Conservation (phyloP, 352 stramenopile species). For the Phytophthora tubulina region DNA sequence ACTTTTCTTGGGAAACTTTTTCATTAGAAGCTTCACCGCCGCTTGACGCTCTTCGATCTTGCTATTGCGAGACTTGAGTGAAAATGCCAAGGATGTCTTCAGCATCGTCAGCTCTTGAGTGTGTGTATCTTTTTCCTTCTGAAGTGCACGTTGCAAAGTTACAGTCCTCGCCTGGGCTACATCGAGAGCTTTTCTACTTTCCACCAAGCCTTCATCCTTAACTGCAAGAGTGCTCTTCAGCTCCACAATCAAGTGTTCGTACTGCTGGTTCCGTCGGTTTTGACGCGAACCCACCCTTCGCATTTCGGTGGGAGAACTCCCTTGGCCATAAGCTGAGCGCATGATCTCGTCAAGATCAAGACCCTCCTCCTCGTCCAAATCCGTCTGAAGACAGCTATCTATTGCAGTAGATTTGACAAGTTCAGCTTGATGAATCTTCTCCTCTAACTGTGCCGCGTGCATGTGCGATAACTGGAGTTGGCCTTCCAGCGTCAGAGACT, state of each 20-base stretch:
- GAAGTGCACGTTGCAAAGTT: slow-evolving; percentile 45
- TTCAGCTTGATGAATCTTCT: slow-evolving; percentile 53
- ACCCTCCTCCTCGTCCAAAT: slow-evolving; percentile 65
- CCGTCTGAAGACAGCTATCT: slow-evolving; percentile 51
- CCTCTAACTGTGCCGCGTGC: slow-evolving; percentile 43
- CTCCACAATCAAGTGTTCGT: slow-evolving; percentile 77
- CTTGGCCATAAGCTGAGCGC: slow-evolving; percentile 25
- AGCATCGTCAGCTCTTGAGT: slow-evolving; percentile 51
- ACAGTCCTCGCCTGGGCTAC: slow-evolving; percentile 50
- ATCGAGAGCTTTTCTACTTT: slow-evolving; percentile 44
- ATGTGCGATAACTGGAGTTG: slow-evolving; percentile 48
- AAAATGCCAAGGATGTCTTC: slow-evolving; percentile 55
- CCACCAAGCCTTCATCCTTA: slow-evolving; percentile 49
- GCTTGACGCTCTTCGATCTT: slow-evolving; percentile 73
- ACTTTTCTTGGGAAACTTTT: slow-evolving; percentile 36
- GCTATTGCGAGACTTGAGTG: slow-evolving; percentile 53
- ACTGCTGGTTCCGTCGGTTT: slow-evolving; percentile 51
- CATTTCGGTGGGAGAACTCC: background rate
- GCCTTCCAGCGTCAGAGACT: slow-evolving; percentile 45
- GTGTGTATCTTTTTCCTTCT: slow-evolving; percentile 56
- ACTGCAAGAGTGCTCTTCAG: slow-evolving; percentile 64
- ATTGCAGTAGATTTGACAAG: slow-evolving; percentile 39
- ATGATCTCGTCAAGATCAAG: slow-evolving; percentile 64
- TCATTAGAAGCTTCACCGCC: slow-evolving; percentile 55
- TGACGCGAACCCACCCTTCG: slow-evolving; percentile 1